Evolutionary conservation across 306 rosid species (phyloP).

Genomic region (Echinosophora koreensis): DNA sequence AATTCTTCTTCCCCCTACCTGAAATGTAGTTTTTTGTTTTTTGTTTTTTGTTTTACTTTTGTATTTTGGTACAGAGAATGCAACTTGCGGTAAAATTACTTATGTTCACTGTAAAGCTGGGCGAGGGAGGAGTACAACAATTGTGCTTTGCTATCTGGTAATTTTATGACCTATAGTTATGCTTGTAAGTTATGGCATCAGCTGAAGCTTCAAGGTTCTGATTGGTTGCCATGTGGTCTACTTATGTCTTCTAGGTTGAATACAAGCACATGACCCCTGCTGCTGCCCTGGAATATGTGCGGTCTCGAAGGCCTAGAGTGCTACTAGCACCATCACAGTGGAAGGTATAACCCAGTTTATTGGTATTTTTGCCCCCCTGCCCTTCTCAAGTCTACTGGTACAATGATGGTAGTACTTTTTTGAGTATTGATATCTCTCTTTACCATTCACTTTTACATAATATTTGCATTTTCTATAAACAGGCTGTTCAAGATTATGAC

Average conservation of each 20-base stretch:
- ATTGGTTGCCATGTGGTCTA: constrained; percentile 10
- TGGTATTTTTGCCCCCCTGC: constrained; percentile 6
- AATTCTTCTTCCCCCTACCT: neutral
- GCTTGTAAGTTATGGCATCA: constrained; percentile 13
- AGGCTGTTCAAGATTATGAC: constrained; percentile 93
- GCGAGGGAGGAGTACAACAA: constrained; percentile 95
- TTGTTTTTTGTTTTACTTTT: constrained; percentile 21
- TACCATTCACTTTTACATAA: constrained; percentile 30
- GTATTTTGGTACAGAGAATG: constrained; percentile 61
- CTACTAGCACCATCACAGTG: constrained; percentile 93
- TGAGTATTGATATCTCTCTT: constrained; percentile 7
- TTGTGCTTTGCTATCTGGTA: constrained; percentile 98
- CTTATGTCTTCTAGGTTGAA: constrained; percentile 65
- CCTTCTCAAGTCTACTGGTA: constrained; percentile 9
- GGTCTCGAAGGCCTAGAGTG: constrained; percentile 90
- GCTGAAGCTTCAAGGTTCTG: constrained; percentile 27
- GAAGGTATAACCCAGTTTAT: constrained; percentile 63
- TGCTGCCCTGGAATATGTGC: constrained; percentile 85
- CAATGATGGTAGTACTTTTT: constrained; percentile 5
- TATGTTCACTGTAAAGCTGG: constrained; percentile 99
- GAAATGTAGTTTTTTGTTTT: neutral
- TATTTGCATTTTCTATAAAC: constrained; percentile 40
- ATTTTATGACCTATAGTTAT: constrained; percentile 14
- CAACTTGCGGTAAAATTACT: constrained; percentile 74
- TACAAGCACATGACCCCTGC: constrained; percentile 89